phyloP scores from a whole-genome alignment of 2,329 filamentous ascomycete genomes.

The Sporothrix euskadiensis region DNA sequence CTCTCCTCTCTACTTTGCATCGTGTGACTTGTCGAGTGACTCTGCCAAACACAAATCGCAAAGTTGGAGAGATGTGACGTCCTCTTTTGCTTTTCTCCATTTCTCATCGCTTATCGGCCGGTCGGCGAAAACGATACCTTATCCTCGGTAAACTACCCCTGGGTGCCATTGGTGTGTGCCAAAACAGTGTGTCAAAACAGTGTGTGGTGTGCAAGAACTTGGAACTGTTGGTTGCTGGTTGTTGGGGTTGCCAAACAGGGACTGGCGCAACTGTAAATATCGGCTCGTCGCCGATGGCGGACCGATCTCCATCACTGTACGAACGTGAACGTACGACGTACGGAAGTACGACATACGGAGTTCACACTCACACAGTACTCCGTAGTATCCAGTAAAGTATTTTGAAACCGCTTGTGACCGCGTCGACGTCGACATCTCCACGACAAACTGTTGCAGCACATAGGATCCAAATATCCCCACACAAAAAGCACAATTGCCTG shows the following conservation, averaged over 20 bases:
- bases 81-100: too few species aligned
- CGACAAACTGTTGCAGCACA: neutral
- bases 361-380: neutral
- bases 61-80: neutral
- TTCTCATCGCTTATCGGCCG: slow-evolving; percentile 5
- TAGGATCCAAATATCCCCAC: neutral
- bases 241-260: neutral
- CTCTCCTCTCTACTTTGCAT: neutral
- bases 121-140: neutral
- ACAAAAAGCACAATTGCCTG: neutral
- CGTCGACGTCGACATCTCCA: neutral
- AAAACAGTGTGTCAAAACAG: too few species aligned
- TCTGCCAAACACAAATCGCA: neutral
- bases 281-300: neutral
- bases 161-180: neutral
- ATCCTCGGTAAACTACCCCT: neutral
- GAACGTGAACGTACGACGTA: too few species aligned
- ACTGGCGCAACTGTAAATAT: neutral
- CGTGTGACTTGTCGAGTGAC: neutral
- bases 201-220: too few species aligned
- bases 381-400: neutral
- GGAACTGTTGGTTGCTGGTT: neutral
- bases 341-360: too few species aligned
- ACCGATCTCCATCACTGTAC: neutral
- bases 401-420: neutral